Percentiles rank a stretch among this genome's conserved stretches.
phyloP scores from a whole-genome alignment of 352 stramenopile genomes.

The Phytophthora colocasiae region DNA sequence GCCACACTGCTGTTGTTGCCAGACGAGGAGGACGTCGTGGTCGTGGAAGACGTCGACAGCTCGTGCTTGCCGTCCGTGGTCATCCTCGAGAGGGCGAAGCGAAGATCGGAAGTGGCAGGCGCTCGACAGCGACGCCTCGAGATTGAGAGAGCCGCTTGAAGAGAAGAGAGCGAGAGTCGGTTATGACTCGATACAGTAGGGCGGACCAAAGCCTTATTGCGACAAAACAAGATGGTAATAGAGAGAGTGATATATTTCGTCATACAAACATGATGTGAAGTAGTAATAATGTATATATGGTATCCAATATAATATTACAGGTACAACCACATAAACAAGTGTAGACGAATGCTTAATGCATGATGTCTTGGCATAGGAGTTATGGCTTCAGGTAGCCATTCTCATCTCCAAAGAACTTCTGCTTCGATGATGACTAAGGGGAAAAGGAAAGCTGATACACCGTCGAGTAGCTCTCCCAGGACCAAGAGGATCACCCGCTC shows the following conservation, averaged over 20 bases:
- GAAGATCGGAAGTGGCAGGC: constrained; percentile 17
- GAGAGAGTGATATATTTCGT: constrained; percentile 1
- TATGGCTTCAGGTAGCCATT: constrained; percentile 2
- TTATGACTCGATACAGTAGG: constrained; percentile 14
- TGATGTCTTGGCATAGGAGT: constrained; percentile 9
- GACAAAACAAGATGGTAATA: background rate
- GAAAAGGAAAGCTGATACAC: constrained; percentile 18
- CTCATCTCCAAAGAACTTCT: background rate
- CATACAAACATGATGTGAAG: background rate
- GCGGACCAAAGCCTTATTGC: constrained; percentile 21
- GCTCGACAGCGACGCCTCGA: constrained; percentile 27
- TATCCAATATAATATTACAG: constrained; percentile 1
- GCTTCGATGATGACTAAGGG: constrained; percentile 8
- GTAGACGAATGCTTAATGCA: constrained; percentile 3
- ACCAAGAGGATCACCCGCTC: constrained; percentile 15
- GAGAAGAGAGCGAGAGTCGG: constrained; percentile 22
- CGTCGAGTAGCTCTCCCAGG: background rate
- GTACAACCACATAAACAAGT: background rate
- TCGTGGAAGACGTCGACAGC: constrained; percentile 17
- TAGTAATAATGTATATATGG: background rate
- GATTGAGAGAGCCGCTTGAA: constrained; percentile 36
- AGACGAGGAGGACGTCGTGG: constrained; percentile 13
- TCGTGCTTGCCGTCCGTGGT: constrained; percentile 47
- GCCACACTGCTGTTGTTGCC: constrained; percentile 6
- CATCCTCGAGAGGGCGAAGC: constrained; percentile 19